Evolutionary conservation across 768 basidiomycete species (phyloP).

Genomic region (Xerocomellus intermedius): DNA sequence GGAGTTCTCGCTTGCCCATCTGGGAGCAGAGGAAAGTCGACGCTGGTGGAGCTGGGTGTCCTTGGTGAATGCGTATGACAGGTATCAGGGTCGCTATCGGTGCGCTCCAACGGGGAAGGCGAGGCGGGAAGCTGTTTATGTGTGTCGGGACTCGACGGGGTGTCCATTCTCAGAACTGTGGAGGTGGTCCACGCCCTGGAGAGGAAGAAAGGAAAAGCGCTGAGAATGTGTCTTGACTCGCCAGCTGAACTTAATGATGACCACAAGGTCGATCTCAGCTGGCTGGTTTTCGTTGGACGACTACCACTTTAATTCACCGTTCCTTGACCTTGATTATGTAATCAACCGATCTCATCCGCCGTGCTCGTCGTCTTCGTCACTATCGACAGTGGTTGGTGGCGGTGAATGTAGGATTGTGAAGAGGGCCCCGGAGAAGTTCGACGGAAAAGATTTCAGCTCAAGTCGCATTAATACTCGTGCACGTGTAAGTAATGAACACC

Average conservation of each 20-base stretch:
- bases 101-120: neutral
- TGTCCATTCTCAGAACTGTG: slow-evolving; percentile 26
- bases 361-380: neutral
- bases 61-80: slow-evolving; percentile 4
- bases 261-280: neutral
- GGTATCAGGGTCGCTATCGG: slow-evolving; percentile 9
- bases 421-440: neutral
- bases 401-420: neutral
- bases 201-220: neutral
- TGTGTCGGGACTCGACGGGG: slow-evolving; percentile 52
- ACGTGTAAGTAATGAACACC: neutral
- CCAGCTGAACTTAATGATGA: neutral
- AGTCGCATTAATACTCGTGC: too few species aligned
- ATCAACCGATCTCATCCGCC: neutral
- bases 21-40: slow-evolving; percentile 33
- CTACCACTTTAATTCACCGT: neutral
- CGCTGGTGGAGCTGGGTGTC: slow-evolving; percentile 26
- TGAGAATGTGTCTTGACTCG: neutral
- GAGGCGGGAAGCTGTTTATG: slow-evolving; percentile 41
- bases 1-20: slow-evolving; percentile 16
- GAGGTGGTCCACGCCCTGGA: slow-evolving; percentile 2
- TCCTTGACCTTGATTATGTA: slow-evolving; percentile 11
- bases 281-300: slow-evolving; percentile 1
- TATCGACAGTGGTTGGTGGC: too few species aligned
- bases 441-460: neutral